These are phyloP conservation scores for Mycosarcoma mackinlayi DNA, from an alignment of 1,284 basidiomycete species.

Conservation along the genomic window DNA sequence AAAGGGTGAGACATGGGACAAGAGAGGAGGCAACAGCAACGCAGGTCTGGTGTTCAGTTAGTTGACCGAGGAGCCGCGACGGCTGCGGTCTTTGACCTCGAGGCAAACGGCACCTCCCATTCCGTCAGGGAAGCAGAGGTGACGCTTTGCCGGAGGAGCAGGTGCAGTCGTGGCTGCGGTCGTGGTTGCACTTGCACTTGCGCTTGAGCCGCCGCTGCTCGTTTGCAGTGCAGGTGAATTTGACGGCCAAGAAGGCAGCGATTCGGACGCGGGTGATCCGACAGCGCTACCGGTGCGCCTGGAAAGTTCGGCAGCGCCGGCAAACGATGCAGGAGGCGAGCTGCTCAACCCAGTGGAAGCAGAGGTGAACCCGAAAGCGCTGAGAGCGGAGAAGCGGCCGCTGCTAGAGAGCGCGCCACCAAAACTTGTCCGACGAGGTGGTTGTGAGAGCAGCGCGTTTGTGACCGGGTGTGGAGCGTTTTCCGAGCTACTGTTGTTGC, in stretches of 20 bases:
- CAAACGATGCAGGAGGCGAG: slow-evolving; percentile 23
- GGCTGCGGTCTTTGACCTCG: slow-evolving; percentile 39
- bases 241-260: slow-evolving; percentile 6
- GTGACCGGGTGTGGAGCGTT: slow-evolving; percentile 11
- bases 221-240: slow-evolving; percentile 1
- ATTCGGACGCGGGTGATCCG: slow-evolving; percentile 21
- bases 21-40: neutral
- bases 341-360: slow-evolving; percentile 20
- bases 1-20: no score
- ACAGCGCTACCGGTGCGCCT: slow-evolving; percentile 15
- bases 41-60: neutral
- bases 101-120: slow-evolving; percentile 48
- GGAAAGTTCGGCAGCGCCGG: slow-evolving; percentile 17
- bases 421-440: slow-evolving; percentile 48
- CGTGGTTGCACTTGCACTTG: neutral
- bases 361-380: slow-evolving; percentile 42
- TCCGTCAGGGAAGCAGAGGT: slow-evolving; percentile 48
- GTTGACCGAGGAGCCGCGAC: slow-evolving; percentile 41
- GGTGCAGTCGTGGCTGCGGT: neutral
- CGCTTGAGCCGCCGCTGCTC: no score
- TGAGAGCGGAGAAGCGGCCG: slow-evolving; percentile 39
- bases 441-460: slow-evolving; percentile 24
- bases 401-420: slow-evolving; percentile 27
- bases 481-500: slow-evolving; percentile 5
- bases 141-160: slow-evolving; percentile 23